Conservation (phyloP, 1,284 basidiomycete genomes). For the Volvariella volvacea region DNA sequence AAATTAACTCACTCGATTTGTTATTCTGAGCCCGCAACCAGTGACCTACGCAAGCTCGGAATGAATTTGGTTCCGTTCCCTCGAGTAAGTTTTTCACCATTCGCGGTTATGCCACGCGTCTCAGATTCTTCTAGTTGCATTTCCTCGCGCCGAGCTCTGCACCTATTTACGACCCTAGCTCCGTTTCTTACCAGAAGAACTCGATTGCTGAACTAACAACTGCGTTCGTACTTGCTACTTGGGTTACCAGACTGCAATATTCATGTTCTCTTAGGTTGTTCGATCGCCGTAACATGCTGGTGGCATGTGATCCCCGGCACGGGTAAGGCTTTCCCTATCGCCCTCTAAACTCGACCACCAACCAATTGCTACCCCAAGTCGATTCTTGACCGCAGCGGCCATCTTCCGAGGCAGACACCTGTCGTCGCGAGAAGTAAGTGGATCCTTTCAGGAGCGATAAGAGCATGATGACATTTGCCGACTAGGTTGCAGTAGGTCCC, state of each 20-base stretch:
- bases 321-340: constrained; percentile 43
- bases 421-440: constrained; percentile 71
- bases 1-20: not conserved
- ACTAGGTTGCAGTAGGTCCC: constrained; percentile 48
- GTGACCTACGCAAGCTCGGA: constrained; percentile 88
- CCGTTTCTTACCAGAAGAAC: constrained; percentile 55
- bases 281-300: constrained; percentile 73
- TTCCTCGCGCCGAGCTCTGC: constrained; percentile 89
- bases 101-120: not conserved
- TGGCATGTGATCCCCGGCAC: constrained; percentile 79
- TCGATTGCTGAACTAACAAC: constrained; percentile 66
- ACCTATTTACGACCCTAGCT: constrained; percentile 64
- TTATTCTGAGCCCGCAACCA: constrained; percentile 21
- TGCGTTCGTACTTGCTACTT: constrained; percentile 35
- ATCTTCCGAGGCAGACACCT: constrained; percentile 79
- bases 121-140: constrained; percentile 53
- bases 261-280: constrained; percentile 50
- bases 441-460: constrained; percentile 10
- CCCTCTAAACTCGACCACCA: constrained; percentile 4
- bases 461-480: constrained; percentile 28
- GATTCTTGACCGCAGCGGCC: constrained; percentile 82
- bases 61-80: constrained; percentile 95
- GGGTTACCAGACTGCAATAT: not conserved
- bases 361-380: constrained; percentile 29
- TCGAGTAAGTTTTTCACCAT: constrained; percentile 45